phyloP scores from a whole-genome alignment of 345 rosid genomes.

The Schrenkiella parvula region DNA sequence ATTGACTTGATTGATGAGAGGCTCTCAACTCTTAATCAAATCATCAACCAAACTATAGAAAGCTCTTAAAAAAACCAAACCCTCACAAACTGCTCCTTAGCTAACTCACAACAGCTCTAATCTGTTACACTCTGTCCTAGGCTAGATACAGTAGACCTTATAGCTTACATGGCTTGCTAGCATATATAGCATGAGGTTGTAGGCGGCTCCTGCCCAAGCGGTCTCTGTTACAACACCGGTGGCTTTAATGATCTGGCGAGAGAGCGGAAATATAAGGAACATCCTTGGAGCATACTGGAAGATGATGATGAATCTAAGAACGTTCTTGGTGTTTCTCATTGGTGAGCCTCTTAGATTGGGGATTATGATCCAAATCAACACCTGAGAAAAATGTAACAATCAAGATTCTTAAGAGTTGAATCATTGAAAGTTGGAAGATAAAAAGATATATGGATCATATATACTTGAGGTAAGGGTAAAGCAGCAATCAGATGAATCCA shows the following conservation, averaged over 20 bases:
- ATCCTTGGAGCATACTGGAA: constrained; percentile 79
- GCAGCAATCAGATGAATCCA: constrained; percentile 78
- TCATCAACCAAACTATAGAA: not conserved
- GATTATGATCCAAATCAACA: constrained; percentile 71
- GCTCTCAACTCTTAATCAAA: not conserved
- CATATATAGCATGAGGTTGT: constrained; percentile 86
- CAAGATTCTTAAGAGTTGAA: not conserved
- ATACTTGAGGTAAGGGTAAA: constrained; percentile 90
- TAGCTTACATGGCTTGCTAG: constrained; percentile 94
- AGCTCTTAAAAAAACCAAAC: not conserved
- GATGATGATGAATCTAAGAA: constrained; percentile 77
- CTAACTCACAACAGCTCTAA: not conserved
- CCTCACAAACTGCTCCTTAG: not conserved
- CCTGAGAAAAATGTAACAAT: constrained; percentile 39
- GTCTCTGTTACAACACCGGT: constrained; percentile 88
- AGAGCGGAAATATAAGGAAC: constrained; percentile 68
- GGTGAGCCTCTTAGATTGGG: constrained; percentile 73
- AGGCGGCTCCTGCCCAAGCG: constrained; percentile 96
- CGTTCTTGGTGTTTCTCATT: constrained; percentile 75
- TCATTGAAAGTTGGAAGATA: not conserved
- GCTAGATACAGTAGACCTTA: not conserved
- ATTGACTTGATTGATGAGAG: not conserved
- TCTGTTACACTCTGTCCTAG: not conserved
- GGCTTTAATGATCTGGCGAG: constrained; percentile 73
- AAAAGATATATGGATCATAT: not conserved